Percentiles rank a stretch among this genome's conserved stretches.
Evolutionary conservation across 371 early-diverging fungal genomes (phyloP).

Genomic region (Choanephora cucurbitarum): DNA sequence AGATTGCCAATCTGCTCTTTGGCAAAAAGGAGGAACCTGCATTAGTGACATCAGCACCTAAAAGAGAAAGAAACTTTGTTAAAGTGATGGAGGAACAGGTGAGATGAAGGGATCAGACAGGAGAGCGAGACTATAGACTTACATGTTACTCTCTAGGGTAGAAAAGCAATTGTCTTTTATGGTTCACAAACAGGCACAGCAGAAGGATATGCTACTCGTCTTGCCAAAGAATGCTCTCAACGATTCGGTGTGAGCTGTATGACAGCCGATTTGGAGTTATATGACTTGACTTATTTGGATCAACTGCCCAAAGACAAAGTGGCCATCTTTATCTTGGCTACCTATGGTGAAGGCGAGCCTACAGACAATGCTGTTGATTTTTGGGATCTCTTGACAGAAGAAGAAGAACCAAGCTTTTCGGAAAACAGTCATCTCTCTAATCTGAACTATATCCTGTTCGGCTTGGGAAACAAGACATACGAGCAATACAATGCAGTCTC

Average conservation of each 20-base stretch:
- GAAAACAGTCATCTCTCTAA: constrained; percentile 55
- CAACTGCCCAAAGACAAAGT: constrained; percentile 62
- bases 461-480: constrained; percentile 96
- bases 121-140: no score
- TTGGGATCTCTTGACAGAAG: constrained; percentile 75
- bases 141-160: no score
- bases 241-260: constrained; percentile 74
- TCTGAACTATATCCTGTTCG: constrained; percentile 84
- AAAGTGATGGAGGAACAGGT: constrained; percentile 65
- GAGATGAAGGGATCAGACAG: no score
- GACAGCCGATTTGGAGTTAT: constrained; percentile 86
- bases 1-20: constrained; percentile 30
- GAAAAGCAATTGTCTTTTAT: constrained; percentile 79
- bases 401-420: constrained; percentile 71
- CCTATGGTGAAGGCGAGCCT: constrained; percentile 92
- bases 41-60: constrained; percentile 15
- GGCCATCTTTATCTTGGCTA: constrained; percentile 85
- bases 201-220: constrained; percentile 90
- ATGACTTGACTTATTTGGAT: constrained; percentile 78
- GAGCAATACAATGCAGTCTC: constrained; percentile 91
- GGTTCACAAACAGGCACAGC: constrained; percentile 98
- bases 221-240: constrained; percentile 82
- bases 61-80: constrained; percentile 60
- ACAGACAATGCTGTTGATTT: constrained; percentile 93
- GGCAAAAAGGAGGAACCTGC: constrained; percentile 19